A percentile compares a stretch with the other conserved stretches of the same genome.
These are phyloP conservation scores for Lathyrus tuberosus DNA, from an alignment of 306 rosid species.

Conservation along the genomic window DNA sequence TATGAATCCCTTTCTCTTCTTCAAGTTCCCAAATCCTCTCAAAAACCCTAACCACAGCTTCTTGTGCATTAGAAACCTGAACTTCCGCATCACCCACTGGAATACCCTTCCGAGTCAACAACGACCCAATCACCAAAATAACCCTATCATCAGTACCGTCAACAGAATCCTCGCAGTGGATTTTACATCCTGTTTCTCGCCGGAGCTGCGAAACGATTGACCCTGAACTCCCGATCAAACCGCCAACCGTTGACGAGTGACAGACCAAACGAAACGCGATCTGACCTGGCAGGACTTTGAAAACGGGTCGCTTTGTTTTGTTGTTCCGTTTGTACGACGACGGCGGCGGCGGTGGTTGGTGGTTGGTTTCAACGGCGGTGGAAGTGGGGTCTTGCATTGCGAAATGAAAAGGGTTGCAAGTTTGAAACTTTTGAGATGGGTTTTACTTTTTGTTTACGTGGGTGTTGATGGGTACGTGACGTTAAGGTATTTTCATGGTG, in stretches of 20 bases:
- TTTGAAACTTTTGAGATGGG: constrained; percentile 5
- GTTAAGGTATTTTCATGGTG: constrained; percentile 23
- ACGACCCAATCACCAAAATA: constrained; percentile 52
- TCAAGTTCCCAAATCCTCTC: constrained; percentile 60
- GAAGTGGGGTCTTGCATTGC: constrained; percentile 46
- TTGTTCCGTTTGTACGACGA: constrained; percentile 27
- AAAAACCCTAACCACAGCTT: constrained; percentile 59
- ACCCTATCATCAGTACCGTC: constrained; percentile 46
- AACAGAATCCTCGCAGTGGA: constrained; percentile 52
- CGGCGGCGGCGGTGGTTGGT: not conserved
- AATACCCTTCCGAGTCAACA: constrained; percentile 31
- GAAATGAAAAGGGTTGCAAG: not conserved
- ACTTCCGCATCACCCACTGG: constrained; percentile 34
- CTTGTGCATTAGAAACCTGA: constrained; percentile 59
- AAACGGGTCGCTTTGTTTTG: constrained; percentile 35
- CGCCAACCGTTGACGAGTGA: constrained; percentile 47
- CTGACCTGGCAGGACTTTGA: constrained; percentile 50
- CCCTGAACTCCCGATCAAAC: constrained; percentile 59
- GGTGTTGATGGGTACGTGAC: not conserved
- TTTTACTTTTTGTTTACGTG: not conserved
- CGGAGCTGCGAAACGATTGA: constrained; percentile 55
- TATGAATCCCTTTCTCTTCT: constrained; percentile 32
- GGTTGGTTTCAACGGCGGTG: constrained; percentile 33
- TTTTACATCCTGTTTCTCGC: constrained; percentile 53
- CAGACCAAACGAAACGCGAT: constrained; percentile 55